Evolutionary conservation across 805 yeast genomes (phyloP).

Genomic region (Wilhelminamyces savonicus): DNA sequence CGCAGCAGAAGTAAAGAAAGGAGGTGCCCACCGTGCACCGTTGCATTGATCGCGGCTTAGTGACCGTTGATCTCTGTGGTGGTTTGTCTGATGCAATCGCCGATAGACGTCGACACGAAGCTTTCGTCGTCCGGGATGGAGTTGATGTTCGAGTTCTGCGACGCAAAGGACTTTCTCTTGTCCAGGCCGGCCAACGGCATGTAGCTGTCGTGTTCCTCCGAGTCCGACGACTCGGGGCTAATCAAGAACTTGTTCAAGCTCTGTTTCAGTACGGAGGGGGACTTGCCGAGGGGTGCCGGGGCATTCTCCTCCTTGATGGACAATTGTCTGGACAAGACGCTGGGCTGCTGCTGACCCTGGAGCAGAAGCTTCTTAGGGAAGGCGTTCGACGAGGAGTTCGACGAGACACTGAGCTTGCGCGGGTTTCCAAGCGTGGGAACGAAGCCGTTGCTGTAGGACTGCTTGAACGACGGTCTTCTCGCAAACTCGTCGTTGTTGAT

Average conservation of each 20-base stretch:
- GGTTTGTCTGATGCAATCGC: conserved; percentile 34
- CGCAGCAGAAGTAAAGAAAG: too few relatives aligned
- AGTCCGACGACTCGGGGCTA: conserved; percentile 21
- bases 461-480: conserved; percentile 54
- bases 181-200: conserved; percentile 2
- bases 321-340: background rate
- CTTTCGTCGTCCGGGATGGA: conserved; percentile 25
- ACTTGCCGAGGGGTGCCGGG: too few relatives aligned
- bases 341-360: conserved; percentile 1
- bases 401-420: conserved; percentile 1
- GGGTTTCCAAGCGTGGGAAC: conserved; percentile 17
- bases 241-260: conserved; percentile 12
- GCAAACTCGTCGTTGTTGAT: conserved; percentile 59
- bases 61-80: conserved; percentile 31
- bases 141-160: conserved; percentile 3
- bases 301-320: background rate
- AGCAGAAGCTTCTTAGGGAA: conserved; percentile 5
- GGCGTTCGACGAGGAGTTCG: conserved; percentile 5
- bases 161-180: conserved; percentile 10
- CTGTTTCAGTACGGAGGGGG: too few relatives aligned
- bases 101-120: conserved; percentile 31
- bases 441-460: conserved; percentile 28
- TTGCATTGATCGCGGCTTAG: too few relatives aligned
- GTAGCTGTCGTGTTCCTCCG: conserved; percentile 10
- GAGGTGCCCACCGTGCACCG: too few relatives aligned